A percentile compares a stretch with the other conserved stretches of the same genome.
Conservation (phyloP, 2,329 filamentous ascomycete genomes). For the Xylaria sp. region DNA sequence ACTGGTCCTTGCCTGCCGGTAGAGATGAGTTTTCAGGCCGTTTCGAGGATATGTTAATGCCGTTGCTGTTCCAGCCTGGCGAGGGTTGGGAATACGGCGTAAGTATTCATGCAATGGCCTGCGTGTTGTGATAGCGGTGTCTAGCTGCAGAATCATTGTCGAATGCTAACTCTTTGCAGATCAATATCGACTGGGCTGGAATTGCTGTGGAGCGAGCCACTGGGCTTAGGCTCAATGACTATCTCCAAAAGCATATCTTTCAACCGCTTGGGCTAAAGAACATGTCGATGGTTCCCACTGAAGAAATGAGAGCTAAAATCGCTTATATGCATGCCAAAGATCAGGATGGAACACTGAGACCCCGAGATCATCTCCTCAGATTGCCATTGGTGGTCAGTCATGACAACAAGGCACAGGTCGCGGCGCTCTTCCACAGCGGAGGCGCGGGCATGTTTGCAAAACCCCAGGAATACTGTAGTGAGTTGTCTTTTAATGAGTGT, state of each 20-base stretch:
- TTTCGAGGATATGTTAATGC: slow-evolving; percentile 60
- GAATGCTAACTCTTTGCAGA: slow-evolving; percentile 49
- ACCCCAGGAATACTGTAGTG: slow-evolving; percentile 69
- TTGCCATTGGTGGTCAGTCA: slow-evolving; percentile 54
- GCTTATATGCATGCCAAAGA: slow-evolving; percentile 66
- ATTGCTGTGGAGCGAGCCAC: slow-evolving; percentile 58
- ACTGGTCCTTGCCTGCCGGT: slow-evolving; percentile 60
- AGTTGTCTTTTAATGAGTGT: slow-evolving; percentile 38
- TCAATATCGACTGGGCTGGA: slow-evolving; percentile 64
- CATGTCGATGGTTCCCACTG: slow-evolving; percentile 66
- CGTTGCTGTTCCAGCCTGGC: slow-evolving; percentile 72
- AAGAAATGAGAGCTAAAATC: slow-evolving; percentile 63
- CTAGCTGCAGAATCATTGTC: not conserved
- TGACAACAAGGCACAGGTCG: slow-evolving; percentile 55
- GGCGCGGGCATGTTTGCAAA: slow-evolving; percentile 70
- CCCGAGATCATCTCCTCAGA: slow-evolving; percentile 62
- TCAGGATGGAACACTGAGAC: slow-evolving; percentile 53
- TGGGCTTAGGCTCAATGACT: slow-evolving; percentile 57
- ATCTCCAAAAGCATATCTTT: slow-evolving; percentile 60
- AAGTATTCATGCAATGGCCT: slow-evolving; percentile 39
- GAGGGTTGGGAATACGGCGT: slow-evolving; percentile 69
- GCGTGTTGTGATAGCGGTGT: not conserved
- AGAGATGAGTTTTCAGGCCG: slow-evolving; percentile 68
- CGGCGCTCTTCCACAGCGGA: slow-evolving; percentile 64
- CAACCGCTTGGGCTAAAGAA: slow-evolving; percentile 58